Conservation (phyloP, 441 rosid genomes). For the Iberis amara region DNA sequence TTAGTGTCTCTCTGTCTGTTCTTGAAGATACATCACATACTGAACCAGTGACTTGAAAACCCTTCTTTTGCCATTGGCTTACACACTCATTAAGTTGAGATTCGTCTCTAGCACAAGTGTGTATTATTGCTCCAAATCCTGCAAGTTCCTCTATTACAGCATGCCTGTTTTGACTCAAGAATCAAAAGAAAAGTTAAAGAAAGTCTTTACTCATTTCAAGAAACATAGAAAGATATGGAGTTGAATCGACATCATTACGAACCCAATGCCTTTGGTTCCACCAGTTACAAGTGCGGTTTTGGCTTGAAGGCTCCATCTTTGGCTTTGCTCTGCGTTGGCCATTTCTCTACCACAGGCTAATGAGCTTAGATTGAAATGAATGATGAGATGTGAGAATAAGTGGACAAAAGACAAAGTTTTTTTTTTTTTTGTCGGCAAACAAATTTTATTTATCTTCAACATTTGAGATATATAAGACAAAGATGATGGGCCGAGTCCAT, state of each 20-base stretch:
- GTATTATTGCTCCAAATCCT: slow-evolving; percentile 32
- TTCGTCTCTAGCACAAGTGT: slow-evolving; percentile 35
- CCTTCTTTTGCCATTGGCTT: slow-evolving; percentile 32
- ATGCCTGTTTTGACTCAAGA: slow-evolving; percentile 21
- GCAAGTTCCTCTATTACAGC: slow-evolving; percentile 45
- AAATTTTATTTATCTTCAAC: no score
- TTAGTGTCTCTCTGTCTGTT: slow-evolving; percentile 41
- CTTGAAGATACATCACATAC: slow-evolving; percentile 45
- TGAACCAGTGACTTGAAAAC: slow-evolving; percentile 40
- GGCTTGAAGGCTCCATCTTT: slow-evolving; percentile 30
- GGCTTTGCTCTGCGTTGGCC: slow-evolving; percentile 25
- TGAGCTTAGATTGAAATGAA: slow-evolving; percentile 1
- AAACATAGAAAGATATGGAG: no score
- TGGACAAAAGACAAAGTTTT: no score
- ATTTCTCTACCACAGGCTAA: slow-evolving; percentile 10
- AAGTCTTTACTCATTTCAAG: no score
- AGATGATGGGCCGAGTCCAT: no score
- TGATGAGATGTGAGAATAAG: slow-evolving; percentile 8
- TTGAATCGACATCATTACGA: not conserved
- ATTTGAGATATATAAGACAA: no score
- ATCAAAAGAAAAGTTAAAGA: not conserved
- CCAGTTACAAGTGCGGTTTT: slow-evolving; percentile 43
- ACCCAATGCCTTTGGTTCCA: slow-evolving; percentile 41
- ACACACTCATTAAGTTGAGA: slow-evolving; percentile 31
- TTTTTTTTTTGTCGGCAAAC: no score